Evolutionary conservation across 352 stramenopile genomes (phyloP), one percentile per base, ranked within the genome.

Genomic region (Globisporangium acanthophoron): DNA sequence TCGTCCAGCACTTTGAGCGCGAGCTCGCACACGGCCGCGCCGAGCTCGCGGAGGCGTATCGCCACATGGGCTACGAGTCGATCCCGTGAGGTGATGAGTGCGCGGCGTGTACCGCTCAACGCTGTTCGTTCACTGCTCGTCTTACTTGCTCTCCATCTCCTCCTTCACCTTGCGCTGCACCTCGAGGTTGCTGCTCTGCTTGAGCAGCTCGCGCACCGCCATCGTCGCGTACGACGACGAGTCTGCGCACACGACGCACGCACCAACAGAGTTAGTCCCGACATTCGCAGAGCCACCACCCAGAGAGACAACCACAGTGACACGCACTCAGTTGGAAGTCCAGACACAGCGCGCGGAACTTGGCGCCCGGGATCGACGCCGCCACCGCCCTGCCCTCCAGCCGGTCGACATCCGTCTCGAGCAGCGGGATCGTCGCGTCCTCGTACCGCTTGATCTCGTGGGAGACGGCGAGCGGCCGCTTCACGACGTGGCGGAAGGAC

Each of bases 151-250:
- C 57, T 64, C 58, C 33, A 54, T 43, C 11, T 61, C 54, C 8
- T 61, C 48, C 47, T 61, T 66, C 24, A 56, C 47, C 41, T 66
- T 66, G 46, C 18, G 47, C 35, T 66, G 61, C 35, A 88, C 80
- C 53, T 88, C 70, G 24, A 81, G 65, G 55, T 74, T 97, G 76
- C 69, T 98, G 70, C 68, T 97, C 65, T 88, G 84, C 70, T 98
- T 98, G 61, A 97, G 95, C n/a, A 99, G 66, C 65, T 99, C 96
- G 54, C 96, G 83, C 49, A 99, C 74, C 5, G 90, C 93, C 66
- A 98, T 97, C 12, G 92, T 98, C 20, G 96, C 96, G 77, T 99
- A 98, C 35, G 92, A 87, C 6, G 91, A 97, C 27, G 92, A 67
- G 55, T 78, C 79, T 83, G 29, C 43, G 43, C 8, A 44, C 33